Evolutionary conservation across 2,329 filamentous ascomycete species (phyloP).

Genomic region (Epichloe bromicola): DNA sequence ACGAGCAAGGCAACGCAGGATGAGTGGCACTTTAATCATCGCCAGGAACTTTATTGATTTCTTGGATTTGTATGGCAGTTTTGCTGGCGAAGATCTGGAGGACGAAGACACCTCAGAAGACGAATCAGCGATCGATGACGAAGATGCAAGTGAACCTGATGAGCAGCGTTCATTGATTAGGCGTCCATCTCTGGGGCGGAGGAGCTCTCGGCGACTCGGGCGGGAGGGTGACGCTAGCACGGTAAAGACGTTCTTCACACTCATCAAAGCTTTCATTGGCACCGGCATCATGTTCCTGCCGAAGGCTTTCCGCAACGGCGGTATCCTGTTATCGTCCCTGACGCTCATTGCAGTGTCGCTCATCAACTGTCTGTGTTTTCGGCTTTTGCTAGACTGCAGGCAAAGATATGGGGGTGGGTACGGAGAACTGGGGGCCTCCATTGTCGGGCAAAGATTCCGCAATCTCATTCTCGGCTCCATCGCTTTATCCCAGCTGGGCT

Average conservation of each 20-base stretch:
- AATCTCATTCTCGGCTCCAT: slow-evolving; percentile 56
- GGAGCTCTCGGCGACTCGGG: slow-evolving; percentile 31
- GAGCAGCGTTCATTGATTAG: slow-evolving; percentile 45
- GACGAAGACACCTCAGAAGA: slow-evolving; percentile 38
- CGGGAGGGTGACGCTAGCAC: slow-evolving; percentile 50
- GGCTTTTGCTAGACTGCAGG: slow-evolving; percentile 56
- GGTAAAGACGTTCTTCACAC: slow-evolving; percentile 64
- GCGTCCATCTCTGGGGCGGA: slow-evolving; percentile 30
- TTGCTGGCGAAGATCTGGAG: slow-evolving; percentile 58
- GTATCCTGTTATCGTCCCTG: slow-evolving; percentile 60
- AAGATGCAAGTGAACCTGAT: slow-evolving; percentile 20
- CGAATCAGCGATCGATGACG: slow-evolving; percentile 40
- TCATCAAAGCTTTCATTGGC: slow-evolving; percentile 67
- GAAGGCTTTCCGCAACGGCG: slow-evolving; percentile 67
- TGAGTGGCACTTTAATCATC: slow-evolving; percentile 34
- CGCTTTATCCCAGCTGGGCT: slow-evolving; percentile 62
- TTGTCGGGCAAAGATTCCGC: slow-evolving; percentile 51
- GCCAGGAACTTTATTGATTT: slow-evolving; percentile 64
- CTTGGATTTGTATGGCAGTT: slow-evolving; percentile 61
- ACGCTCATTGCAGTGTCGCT: slow-evolving; percentile 52
- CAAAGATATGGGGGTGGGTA: slow-evolving; percentile 54
- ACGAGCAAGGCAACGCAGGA: slow-evolving; percentile 23
- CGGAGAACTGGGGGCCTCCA: slow-evolving; percentile 56
- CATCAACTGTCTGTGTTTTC: slow-evolving; percentile 59
- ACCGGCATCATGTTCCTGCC: slow-evolving; percentile 75